A percentile compares a stretch with the other conserved stretches of the same genome.
Conservation (phyloP, 257 asterid species). For the Linaria vulgaris region DNA sequence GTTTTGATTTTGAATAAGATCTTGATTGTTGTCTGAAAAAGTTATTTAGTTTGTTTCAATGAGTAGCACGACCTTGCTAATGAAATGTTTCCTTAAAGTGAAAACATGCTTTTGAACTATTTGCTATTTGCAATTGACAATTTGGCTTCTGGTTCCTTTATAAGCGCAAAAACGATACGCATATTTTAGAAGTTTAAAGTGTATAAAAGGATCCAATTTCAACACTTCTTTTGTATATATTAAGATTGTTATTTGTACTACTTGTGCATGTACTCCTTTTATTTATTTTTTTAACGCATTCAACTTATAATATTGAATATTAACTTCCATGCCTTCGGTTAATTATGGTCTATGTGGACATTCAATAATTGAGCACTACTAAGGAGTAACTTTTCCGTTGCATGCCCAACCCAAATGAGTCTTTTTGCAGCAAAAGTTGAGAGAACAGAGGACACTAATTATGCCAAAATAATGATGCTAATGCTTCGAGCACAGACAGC, state of each 20-base stretch:
- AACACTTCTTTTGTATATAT: no score
- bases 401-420: constrained; percentile 35
- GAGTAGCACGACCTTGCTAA: neutral
- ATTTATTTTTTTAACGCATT: no score
- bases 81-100: neutral
- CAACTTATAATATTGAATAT: neutral
- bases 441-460: constrained; percentile 14
- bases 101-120: no score
- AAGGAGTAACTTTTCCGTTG: neutral
- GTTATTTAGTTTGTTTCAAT: neutral
- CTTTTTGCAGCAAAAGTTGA: constrained; percentile 28
- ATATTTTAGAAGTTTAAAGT: no score
- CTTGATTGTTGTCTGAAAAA: neutral
- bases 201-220: no score
- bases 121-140: no score
- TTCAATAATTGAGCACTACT: neutral
- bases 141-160: no score
- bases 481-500: constrained; percentile 35
- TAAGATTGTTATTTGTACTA: no score
- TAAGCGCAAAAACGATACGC: no score
- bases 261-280: no score
- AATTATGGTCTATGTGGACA: constrained; percentile 5
- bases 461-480: constrained; percentile 8
- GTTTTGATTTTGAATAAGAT: constrained; percentile 16
- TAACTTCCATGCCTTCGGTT: neutral